These are phyloP conservation scores for Chlorociboria aeruginascens DNA, from an alignment of 495 filamentous ascomycete species.

Conservation along the genomic window DNA sequence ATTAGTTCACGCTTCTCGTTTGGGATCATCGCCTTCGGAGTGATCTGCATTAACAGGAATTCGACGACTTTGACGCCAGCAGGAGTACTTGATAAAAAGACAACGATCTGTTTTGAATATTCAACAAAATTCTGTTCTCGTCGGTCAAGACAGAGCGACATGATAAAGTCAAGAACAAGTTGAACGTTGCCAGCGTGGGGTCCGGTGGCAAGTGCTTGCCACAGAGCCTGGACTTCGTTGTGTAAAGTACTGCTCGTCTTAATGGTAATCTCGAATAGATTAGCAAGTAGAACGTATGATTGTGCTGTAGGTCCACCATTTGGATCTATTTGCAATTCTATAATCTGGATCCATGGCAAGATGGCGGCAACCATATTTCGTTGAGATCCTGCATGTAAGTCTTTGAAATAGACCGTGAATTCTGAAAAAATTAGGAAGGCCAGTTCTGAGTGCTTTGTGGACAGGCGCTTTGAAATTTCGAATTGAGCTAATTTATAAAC, in stretches of 20 bases:
- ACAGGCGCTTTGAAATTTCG: slow-evolving; percentile 83
- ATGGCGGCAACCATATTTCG: slow-evolving; percentile 91
- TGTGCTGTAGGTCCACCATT: slow-evolving; percentile 79
- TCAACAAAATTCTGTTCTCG: slow-evolving; percentile 96
- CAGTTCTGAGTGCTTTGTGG: slow-evolving; percentile 74
- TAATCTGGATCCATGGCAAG: slow-evolving; percentile 89
- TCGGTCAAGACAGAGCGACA: slow-evolving; percentile 79
- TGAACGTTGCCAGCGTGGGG: slow-evolving; percentile 93
- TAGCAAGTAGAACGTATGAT: slow-evolving; percentile 92
- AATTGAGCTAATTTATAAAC: slow-evolving; percentile 97
- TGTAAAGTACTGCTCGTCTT: slow-evolving; percentile 77
- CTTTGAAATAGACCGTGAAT: slow-evolving; percentile 83
- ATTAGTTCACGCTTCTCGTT: slow-evolving; percentile 65
- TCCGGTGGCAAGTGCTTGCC: slow-evolving; percentile 91
- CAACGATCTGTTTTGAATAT: slow-evolving; percentile 93
- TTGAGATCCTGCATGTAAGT: slow-evolving; percentile 65
- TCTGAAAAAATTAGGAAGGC: slow-evolving; percentile 93
- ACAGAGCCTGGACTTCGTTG: slow-evolving; percentile 93
- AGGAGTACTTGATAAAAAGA: slow-evolving; percentile 84
- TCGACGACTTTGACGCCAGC: slow-evolving; percentile 89
- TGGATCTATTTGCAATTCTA: slow-evolving; percentile 89
- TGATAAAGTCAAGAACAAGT: slow-evolving; percentile 90
- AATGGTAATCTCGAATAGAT: slow-evolving; percentile 93
- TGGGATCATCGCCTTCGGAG: slow-evolving; percentile 78
- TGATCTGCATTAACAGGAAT: slow-evolving; percentile 80